Base-by-base conservation (phyloP, 495 filamentous ascomycete genomes). In the Aspergillus avenaceus region DNA sequence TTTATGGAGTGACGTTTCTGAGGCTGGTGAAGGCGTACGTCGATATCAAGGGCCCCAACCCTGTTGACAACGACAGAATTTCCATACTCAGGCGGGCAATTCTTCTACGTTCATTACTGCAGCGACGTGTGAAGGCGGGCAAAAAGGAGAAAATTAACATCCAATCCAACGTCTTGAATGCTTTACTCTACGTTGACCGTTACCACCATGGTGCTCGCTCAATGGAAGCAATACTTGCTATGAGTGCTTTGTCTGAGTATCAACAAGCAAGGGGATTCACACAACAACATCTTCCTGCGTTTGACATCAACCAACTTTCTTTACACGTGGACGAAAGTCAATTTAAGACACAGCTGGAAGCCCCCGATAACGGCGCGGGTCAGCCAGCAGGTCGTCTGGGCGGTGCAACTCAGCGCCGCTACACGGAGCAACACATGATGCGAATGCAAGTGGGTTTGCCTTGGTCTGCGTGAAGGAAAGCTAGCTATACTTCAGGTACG, bases 151-250 rank as follows among this genome's bases (percentile, higher is more conserved):
- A 45, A 24, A 25, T 45, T 24, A 45, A 45, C 9, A 4, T 45
- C 21, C 22, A 25, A 45, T 2, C 3, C 3, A 28, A 21, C 4
- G 24, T 27, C 13, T 24, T 45, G 22, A 28, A 21, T 26, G 41
- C 41, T 26, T 18, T 45, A 28, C 22, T 45, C 13, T 11, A 45
- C 19, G 19, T 18, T 13, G 28, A 18, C n/a, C 3, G 2, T 4
- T 45, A 26, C 41, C 19, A 45, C 41, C 41, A 45, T 45, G 41
- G 41, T n/a, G 41, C 28, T 2, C 41, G 41, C 24, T 45, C 41
- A 26, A 3, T 45, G n/a, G 41, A 45, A 14, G 22, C 41, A 12
- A 45, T 45, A 25, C 7, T 45, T 2, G 41, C 7, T 5, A 45
- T 45, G 41, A 45, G 41, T 28, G 24, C 13, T 25, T 45, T 26